Conservation (phyloP, 1,284 basidiomycete genomes). For the Dichomitus squalens region DNA sequence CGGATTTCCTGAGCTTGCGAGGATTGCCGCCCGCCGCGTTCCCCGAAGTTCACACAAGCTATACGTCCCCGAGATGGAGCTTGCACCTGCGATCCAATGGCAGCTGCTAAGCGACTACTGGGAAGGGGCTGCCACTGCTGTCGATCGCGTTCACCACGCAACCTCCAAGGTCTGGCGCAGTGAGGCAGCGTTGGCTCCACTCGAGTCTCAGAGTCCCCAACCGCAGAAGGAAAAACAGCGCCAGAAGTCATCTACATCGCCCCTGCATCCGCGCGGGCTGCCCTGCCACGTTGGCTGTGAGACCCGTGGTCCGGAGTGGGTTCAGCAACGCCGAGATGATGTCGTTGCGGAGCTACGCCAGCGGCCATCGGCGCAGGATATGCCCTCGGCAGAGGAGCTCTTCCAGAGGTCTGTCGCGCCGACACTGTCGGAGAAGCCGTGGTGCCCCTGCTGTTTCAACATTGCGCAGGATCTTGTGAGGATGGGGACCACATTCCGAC, state of each 20-base stretch:
- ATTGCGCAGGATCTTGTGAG: background rate
- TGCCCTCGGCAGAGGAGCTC: background rate
- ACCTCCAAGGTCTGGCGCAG: background rate
- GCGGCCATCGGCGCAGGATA: background rate
- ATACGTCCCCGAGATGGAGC: slow-evolving; percentile 2
- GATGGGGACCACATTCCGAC: background rate
- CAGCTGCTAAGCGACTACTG: background rate
- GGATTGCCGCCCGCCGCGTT: slow-evolving; percentile 10
- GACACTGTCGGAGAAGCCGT: background rate
- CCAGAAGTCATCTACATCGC: background rate
- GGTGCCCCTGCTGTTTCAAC: background rate
- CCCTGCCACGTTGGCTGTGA: background rate
- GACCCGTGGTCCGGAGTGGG: background rate
- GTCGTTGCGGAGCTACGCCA: background rate
- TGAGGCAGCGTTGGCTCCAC: background rate
- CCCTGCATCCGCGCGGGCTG: background rate
- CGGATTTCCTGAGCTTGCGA: slow-evolving; percentile 11
- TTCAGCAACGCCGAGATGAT: background rate
- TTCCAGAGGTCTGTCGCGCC: background rate
- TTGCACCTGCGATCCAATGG: background rate
- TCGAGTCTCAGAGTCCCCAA: background rate
- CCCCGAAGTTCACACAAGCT: background rate
- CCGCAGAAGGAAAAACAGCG: background rate
- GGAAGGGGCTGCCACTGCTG: background rate
- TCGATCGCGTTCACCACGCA: background rate